These are phyloP conservation scores for Cladosporium cucumerinum DNA, from an alignment of 2,329 filamentous ascomycete genomes.

Conservation along the genomic window DNA sequence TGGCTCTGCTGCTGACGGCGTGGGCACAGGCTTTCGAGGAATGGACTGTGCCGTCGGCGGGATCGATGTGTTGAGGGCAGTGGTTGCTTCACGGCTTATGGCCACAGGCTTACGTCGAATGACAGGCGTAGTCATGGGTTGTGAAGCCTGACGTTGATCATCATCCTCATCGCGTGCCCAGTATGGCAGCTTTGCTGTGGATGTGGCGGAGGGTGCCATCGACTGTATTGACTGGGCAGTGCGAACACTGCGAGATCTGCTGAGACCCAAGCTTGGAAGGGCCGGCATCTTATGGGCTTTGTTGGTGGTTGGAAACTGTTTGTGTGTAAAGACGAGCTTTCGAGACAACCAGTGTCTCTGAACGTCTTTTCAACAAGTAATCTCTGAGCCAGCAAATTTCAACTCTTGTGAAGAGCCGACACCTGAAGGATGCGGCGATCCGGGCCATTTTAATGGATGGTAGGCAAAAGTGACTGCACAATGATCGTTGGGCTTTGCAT, in stretches of 20 bases:
- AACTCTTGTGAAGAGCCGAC: not conserved
- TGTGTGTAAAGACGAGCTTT: not conserved
- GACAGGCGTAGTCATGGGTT: not conserved
- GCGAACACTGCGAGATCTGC: not conserved
- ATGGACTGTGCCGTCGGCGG: not conserved
- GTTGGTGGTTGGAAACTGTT: not conserved
- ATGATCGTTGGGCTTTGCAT: not conserved
- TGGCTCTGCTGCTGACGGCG: not conserved
- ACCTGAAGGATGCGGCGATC: not conserved
- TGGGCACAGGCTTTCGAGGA: conserved; percentile 7
- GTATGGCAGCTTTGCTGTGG: not conserved
- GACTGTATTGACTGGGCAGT: not conserved
- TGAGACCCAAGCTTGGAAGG: not conserved
- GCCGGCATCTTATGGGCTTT: not conserved
- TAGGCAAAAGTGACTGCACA: conserved; percentile 1
- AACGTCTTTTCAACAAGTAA: not conserved
- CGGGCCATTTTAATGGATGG: not conserved
- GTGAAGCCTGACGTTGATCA: not conserved
- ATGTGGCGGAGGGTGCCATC: not conserved
- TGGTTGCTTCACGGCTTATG: not conserved
- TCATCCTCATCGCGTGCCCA: not conserved
- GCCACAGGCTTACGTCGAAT: not conserved
- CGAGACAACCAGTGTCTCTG: conserved; percentile 11
- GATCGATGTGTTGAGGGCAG: not conserved
- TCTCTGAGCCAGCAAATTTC: not conserved